Evolutionary conservation across 1,139 yeast genomes (phyloP), one percentile per base, ranked within the genome.

Genomic region (Geotrichum aggregatum): DNA sequence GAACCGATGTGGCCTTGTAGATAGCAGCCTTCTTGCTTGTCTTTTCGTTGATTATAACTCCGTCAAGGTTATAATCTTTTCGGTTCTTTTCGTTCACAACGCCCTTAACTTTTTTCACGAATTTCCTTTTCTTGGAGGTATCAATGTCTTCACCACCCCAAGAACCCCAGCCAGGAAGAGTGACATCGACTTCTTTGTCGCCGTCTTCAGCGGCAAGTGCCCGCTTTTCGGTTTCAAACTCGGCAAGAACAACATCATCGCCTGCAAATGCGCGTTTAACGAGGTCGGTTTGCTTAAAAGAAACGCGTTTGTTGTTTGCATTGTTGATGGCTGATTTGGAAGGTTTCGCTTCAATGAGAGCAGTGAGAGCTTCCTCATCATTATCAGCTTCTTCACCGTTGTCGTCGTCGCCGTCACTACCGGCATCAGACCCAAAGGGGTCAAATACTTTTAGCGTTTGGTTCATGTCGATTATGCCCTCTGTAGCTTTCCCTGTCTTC

Each of bases 191-290:
- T 62, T 84, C 89, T 66, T 87, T 78, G 67, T 92, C 97, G 56
- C 82, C 98, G 69, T 92, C 98, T 46, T 85, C 92, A 49, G 73
- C 77, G 5, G 78, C 74, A n/a, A 78, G 78, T 59, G 79, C 76
- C 54, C 74, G 74, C 71, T 92, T 92, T 61, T 87, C 95, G 21
- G 76, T 81, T 56, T 78, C 79, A 65, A 89, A 89, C 59, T 89
- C 95, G 18, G 78, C 77, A 19, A 84, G 84, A n/a, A 82, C 84
- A 44, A 82, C 84, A 65, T 92, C 94, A 69, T 92, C 99, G 22
- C 98, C 98, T 1, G 97, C 98, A 75, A 92, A 92, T 0, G 98
- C 98, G 64, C 91, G 85, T 58, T 83, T 80, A 56, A 88, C 87
- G 46, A 92, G 75, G 54, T 88, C 92, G 56, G 82, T 82, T 67